Evolutionary conservation across 2,329 filamentous ascomycete species (phyloP).

Genomic region (Fusarium globosum): DNA sequence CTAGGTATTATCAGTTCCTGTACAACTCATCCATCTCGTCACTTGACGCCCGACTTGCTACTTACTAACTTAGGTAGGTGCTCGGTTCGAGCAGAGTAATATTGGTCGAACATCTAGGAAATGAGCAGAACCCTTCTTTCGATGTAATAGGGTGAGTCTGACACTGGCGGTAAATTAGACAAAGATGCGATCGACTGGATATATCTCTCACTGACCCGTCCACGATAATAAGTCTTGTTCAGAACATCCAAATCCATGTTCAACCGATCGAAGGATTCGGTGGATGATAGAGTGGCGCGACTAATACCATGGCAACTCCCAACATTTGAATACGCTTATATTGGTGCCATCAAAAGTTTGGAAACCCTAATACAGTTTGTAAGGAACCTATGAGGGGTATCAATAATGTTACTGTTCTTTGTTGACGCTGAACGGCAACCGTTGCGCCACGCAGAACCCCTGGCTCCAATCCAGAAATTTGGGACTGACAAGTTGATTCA

Average conservation of each 20-base stretch:
- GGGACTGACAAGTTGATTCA: not conserved
- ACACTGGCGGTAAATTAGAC: not conserved
- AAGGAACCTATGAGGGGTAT: not conserved
- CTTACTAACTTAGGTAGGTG: not conserved
- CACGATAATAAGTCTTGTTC: not conserved
- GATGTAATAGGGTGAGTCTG: not conserved
- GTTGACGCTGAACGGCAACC: not conserved
- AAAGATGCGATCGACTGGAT: not conserved
- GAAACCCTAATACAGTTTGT: not conserved
- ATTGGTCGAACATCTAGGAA: not conserved
- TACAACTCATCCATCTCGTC: not conserved
- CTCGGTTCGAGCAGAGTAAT: not conserved
- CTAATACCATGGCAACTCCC: not conserved
- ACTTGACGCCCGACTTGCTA: not conserved
- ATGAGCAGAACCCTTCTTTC: not conserved
- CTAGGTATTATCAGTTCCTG: not conserved
- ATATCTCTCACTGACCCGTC: not conserved
- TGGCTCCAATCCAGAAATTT: not conserved
- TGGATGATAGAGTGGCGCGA: slow-evolving; percentile 11
- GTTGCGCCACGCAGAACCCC: not conserved
- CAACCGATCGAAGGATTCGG: not conserved
- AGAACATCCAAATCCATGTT: not conserved
- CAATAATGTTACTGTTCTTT: not conserved
- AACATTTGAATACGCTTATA: not conserved
- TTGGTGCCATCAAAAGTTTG: not conserved